phyloP scores from a whole-genome alignment of 768 basidiomycete species.

The Trametes cinnabarina region DNA sequence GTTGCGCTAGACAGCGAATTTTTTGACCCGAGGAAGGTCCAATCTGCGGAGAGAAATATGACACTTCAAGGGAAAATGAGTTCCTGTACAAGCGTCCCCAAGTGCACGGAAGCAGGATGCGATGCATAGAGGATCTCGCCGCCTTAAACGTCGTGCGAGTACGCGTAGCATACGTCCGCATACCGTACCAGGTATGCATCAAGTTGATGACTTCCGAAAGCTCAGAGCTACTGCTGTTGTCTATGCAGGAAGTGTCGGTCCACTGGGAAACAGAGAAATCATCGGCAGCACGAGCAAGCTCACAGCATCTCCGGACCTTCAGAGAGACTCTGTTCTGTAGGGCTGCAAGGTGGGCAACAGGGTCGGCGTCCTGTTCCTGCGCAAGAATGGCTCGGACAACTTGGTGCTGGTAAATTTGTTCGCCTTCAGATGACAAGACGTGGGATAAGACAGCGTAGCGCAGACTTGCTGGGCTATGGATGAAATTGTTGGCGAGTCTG shows the following conservation, averaged over 20 bases:
- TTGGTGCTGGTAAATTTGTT: slow-evolving; percentile 12
- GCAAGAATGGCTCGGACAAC: not conserved
- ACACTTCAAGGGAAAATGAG: slow-evolving; percentile 9
- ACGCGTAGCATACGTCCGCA: slow-evolving; percentile 11
- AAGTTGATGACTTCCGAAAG: slow-evolving; percentile 11
- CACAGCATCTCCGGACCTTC: slow-evolving; percentile 9
- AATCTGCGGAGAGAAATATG: slow-evolving; percentile 4
- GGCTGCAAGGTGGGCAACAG: not conserved
- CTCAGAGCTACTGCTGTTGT: slow-evolving; percentile 9
- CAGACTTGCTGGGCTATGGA: not conserved
- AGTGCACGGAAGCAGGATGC: no score
- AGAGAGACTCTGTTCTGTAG: not conserved
- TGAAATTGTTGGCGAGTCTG: not conserved
- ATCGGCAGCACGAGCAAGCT: not conserved
- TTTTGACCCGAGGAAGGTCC: slow-evolving; percentile 10
- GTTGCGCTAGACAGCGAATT: not conserved
- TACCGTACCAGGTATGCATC: slow-evolving; percentile 9
- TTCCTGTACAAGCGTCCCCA: slow-evolving; percentile 16
- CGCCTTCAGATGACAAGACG: slow-evolving; percentile 3
- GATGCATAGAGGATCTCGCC: not conserved
- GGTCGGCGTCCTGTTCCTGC: not conserved
- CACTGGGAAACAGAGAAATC: slow-evolving; percentile 9
- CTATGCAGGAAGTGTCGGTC: slow-evolving; percentile 17
- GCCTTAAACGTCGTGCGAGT: slow-evolving; percentile 7
- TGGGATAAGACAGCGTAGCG: slow-evolving; percentile 13